Evolutionary conservation across 768 basidiomycete species (phyloP).

Genomic region (Coprinopsis sp.): DNA sequence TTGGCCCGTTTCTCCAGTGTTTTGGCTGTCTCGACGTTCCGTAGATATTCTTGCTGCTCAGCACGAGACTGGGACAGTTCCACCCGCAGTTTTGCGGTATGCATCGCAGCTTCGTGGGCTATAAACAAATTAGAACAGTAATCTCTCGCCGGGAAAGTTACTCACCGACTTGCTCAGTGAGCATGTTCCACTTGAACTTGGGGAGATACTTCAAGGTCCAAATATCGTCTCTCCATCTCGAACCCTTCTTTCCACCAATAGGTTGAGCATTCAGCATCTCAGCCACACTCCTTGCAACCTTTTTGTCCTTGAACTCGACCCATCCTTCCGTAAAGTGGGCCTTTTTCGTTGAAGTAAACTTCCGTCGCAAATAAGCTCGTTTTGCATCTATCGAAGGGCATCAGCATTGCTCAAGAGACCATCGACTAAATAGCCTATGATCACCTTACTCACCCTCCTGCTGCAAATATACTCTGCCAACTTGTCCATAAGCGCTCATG

Average conservation of each 20-base stretch:
- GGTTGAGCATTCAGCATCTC: slow-evolving; percentile 95
- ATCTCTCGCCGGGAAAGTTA: slow-evolving; percentile 11
- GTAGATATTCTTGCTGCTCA: slow-evolving; percentile 91
- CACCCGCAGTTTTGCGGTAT: slow-evolving; percentile 83
- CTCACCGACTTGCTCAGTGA: slow-evolving; percentile 97
- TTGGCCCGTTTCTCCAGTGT: slow-evolving; percentile 78
- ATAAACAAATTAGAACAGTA: slow-evolving; percentile 1
- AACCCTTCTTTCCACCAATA: slow-evolving; percentile 90
- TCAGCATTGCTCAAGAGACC: background rate
- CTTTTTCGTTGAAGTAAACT: slow-evolving; percentile 80
- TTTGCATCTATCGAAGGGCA: slow-evolving; percentile 58
- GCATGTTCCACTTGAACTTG: slow-evolving; percentile 98
- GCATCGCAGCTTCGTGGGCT: slow-evolving; percentile 93
- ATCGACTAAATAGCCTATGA: too few species aligned
- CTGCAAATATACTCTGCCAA: slow-evolving; percentile 90
- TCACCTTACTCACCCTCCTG: slow-evolving; percentile 65
- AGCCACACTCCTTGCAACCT: slow-evolving; percentile 82
- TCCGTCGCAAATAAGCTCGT: slow-evolving; percentile 76
- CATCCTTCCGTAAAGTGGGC: slow-evolving; percentile 93
- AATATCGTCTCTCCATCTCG: slow-evolving; percentile 91
- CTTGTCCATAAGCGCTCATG: slow-evolving; percentile 83
- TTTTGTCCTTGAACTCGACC: slow-evolving; percentile 97
- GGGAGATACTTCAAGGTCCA: slow-evolving; percentile 99
- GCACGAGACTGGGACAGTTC: slow-evolving; percentile 83
- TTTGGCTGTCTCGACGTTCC: slow-evolving; percentile 89